Conservation (phyloP, 495 filamentous ascomycete genomes). For the Parathielavia appendiculata region DNA sequence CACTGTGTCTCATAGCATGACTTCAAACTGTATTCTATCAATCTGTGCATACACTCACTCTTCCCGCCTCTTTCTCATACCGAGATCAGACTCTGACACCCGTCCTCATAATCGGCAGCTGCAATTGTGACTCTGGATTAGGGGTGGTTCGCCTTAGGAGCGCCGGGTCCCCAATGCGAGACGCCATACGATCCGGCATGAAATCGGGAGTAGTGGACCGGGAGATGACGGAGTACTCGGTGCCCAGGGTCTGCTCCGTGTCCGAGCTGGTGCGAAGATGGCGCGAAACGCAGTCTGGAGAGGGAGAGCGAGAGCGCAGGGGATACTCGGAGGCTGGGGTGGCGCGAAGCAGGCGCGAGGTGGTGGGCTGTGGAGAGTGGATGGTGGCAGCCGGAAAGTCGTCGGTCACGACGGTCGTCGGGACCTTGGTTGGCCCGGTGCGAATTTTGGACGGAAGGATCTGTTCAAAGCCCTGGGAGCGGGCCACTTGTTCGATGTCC, state of each 20-base stretch:
- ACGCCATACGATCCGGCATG: constrained; percentile 64
- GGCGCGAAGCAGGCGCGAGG: constrained; percentile 40
- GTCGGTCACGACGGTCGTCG: constrained; percentile 8
- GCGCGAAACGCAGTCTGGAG: constrained; percentile 32
- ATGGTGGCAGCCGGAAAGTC: constrained; percentile 35
- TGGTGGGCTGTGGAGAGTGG: constrained; percentile 43
- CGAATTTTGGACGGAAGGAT: constrained; percentile 48
- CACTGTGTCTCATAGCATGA: too few relatives aligned
- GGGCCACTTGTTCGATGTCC: constrained; percentile 57
- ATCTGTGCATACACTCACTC: too few relatives aligned
- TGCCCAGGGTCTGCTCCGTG: constrained; percentile 42
- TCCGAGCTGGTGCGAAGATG: constrained; percentile 41
- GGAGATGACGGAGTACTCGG: constrained; percentile 45
- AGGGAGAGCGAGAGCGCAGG: constrained; percentile 42
- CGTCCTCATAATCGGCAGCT: neutral
- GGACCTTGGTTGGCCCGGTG: constrained; percentile 31
- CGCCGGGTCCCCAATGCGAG: constrained; percentile 53
- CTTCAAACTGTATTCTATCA: too few relatives aligned
- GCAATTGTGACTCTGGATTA: constrained; percentile 32
- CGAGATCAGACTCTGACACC: neutral
- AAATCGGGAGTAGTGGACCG: constrained; percentile 47
- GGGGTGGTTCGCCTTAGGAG: constrained; percentile 42
- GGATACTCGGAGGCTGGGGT: constrained; percentile 48
- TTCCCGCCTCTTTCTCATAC: too few relatives aligned
- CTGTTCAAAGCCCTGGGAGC: constrained; percentile 54